Evolutionary conservation across 176 grass and related monocot genomes (phyloP), one percentile per base, ranked within the genome.

Genomic region (Ampelocalamus luodianensis): DNA sequence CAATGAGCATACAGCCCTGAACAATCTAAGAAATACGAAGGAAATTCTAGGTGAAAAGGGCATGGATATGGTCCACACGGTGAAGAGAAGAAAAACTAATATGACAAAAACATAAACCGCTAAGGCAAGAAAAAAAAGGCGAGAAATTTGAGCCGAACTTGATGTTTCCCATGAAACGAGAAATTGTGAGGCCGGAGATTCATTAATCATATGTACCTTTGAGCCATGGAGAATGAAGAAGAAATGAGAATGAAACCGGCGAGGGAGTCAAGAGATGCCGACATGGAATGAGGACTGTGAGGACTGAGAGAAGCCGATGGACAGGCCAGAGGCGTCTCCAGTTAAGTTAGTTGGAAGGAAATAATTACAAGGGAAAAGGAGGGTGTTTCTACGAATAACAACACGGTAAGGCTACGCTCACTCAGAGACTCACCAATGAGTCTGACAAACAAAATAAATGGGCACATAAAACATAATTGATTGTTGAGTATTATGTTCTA

Each of bases 301-400:
- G n/a, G n/a, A n/a, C n/a, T n/a, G 55, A 5, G 1, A 34, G 74
- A 62, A 14, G 27, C 40, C 29, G 14, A 67, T 22, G 79, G 50
- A 61, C 24, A 46, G 5, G 74, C 55, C 10, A 23, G 54, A 87
- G 40, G 38, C 60, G 14, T 63, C 59, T 63, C 17, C 68, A 22
- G 85, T 90, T 87, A 84, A 87, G 67, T 83, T 78, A 0, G 84
- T 83, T 87, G 74, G 29, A 26, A 2, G 20, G 65, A 61, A 50
- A 24, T 78, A 4, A 80, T 87, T 27, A 79, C 79, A 48, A 20
- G 22, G 20, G 36, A 6, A 26, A 63, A 45, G 34, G 3, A 8
- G 60, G 23, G 17, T 60, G 68, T 72, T 56, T 48, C 36, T 27
- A 10, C 58, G 55, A 72, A 15, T 74, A 4, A 81, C 6, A 46